Base-by-base conservation (phyloP, 2,329 filamentous ascomycete genomes). In the Coleophoma eucalyptorum region DNA sequence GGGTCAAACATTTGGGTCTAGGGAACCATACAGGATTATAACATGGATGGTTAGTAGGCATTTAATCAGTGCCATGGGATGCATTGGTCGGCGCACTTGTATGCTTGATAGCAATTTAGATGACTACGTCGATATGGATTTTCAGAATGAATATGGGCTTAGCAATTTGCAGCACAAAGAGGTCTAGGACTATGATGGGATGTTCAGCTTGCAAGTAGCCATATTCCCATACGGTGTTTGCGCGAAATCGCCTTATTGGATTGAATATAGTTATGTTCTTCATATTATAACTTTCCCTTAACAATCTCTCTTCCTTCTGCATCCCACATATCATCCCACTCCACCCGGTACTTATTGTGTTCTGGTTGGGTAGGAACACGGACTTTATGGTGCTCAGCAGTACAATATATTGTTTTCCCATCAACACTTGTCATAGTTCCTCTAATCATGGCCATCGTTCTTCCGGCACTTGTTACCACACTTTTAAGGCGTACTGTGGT, bases 371-470 rank as follows among this genome's bases (percentile, higher is more conserved):
- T 70, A 11, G 73, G 69, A 5, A 72, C 62, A 46, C 70, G 69
- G 11, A 78, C 74, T 54, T 79, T 79, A 60, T 79, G 76, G 54
- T 79, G 75, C 58, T 79, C 76, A 34, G 68, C 74, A 1, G 75
- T 77, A 48, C 71, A 75, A 55, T 75, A 79, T 5, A 72, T 67
- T 0, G 62, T 69, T 55, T 70, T 73, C 0, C 74, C 73, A 58
- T 80, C 75, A 15, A 70, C 58, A 47, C 70, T 75, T 5, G 67
- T 73, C 72, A 80, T 79, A 38, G 67, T 67, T 3, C 73, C 76
- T 8, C 70, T 66, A 38, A 79, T 74, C 66, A 78, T 69, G 6
- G 76, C 73, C 75, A 78, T 79, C 16, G 74, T 76, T 54, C 68
- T 69, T 11, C 76, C 77, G 15, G 71, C 68, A 43, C 74, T 70